Conservation (phyloP, 495 filamentous ascomycete species). For the Neurospora sp. region DNA sequence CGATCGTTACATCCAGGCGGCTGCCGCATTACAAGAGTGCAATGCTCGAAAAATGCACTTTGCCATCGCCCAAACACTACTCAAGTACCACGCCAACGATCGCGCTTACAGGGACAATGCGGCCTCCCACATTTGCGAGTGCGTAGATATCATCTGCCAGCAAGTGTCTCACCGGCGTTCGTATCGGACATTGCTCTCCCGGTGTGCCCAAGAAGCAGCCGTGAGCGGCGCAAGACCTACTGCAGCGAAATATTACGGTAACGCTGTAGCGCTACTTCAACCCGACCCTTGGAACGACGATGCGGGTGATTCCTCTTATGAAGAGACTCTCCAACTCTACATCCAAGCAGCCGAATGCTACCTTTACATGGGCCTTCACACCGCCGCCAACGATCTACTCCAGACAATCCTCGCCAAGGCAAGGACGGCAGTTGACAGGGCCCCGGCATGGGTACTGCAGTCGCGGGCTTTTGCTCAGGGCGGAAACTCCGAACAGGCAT, state of each 20-base stretch:
- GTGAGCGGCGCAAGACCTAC: slow-evolving; percentile 72
- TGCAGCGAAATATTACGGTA: slow-evolving; percentile 66
- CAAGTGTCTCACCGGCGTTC: slow-evolving; percentile 46
- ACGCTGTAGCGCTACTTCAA: slow-evolving; percentile 69
- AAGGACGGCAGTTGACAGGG: slow-evolving; percentile 60
- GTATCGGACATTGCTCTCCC: slow-evolving; percentile 64
- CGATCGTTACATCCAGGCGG: slow-evolving; percentile 72
- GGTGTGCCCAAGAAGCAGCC: slow-evolving; percentile 63
- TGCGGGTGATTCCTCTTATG: slow-evolving; percentile 63
- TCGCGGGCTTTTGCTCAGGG: slow-evolving; percentile 64
- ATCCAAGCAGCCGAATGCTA: slow-evolving; percentile 71
- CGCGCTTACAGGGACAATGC: slow-evolving; percentile 52
- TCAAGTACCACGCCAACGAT: slow-evolving; percentile 54
- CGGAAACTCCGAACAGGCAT: slow-evolving; percentile 58
- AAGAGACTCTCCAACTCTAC: slow-evolving; percentile 70
- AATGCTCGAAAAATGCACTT: slow-evolving; percentile 77
- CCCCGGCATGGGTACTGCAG: slow-evolving; percentile 66
- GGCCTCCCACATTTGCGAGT: slow-evolving; percentile 66
- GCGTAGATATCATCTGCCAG: slow-evolving; percentile 59
- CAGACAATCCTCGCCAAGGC: slow-evolving; percentile 54
- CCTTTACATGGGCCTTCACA: slow-evolving; percentile 60
- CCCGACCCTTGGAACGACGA: slow-evolving; percentile 65
- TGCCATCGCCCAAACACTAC: slow-evolving; percentile 66
- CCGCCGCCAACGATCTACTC: slow-evolving; percentile 54
- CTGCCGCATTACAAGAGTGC: slow-evolving; percentile 57